Evolutionary conservation across 2,329 filamentous ascomycete species (phyloP).

Genomic region (Fusarium multiceps): DNA sequence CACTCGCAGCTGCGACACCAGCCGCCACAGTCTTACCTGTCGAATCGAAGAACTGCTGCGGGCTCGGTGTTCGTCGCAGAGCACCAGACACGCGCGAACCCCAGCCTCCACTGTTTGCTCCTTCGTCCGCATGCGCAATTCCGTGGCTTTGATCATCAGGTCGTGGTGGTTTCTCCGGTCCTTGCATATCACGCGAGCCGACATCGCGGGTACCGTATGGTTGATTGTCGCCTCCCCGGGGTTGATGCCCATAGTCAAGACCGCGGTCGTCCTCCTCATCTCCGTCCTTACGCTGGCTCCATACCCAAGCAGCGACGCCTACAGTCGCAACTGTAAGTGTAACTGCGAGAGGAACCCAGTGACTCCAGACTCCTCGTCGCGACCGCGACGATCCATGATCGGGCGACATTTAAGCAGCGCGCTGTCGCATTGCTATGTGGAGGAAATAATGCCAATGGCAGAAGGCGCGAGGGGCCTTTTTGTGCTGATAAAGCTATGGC

Average conservation of each 20-base stretch:
- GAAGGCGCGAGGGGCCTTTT: conserved; percentile 33
- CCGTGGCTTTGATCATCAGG: conserved; percentile 58
- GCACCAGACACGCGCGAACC: conserved; percentile 83
- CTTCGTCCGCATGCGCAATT: conserved; percentile 45
- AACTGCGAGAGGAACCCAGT: conserved; percentile 89
- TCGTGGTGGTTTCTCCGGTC: conserved; percentile 53
- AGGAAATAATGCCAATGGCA: conserved; percentile 38
- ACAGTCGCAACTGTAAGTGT: conserved; percentile 90
- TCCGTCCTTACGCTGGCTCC: conserved; percentile 85
- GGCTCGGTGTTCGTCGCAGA: conserved; percentile 83
- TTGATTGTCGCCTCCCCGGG: conserved; percentile 66
- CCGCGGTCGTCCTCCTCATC: conserved; percentile 71
- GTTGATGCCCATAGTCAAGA: conserved; percentile 59
- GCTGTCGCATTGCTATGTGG: conserved; percentile 51
- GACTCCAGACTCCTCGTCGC: conserved; percentile 74
- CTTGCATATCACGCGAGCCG: conserved; percentile 50
- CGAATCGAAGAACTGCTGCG: conserved; percentile 87
- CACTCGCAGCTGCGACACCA: conserved; percentile 84
- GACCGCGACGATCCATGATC: conserved; percentile 69
- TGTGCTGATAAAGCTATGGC: conserved; percentile 4
- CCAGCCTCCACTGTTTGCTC: conserved; percentile 64
- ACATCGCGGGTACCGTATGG: conserved; percentile 55
- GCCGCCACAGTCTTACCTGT: conserved; percentile 85
- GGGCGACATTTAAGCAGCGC: conserved; percentile 65
- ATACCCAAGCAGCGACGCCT: conserved; percentile 90